These are phyloP conservation scores for Shiraia bambusicola DNA, from an alignment of 2,329 filamentous ascomycete genomes.

Conservation along the genomic window DNA sequence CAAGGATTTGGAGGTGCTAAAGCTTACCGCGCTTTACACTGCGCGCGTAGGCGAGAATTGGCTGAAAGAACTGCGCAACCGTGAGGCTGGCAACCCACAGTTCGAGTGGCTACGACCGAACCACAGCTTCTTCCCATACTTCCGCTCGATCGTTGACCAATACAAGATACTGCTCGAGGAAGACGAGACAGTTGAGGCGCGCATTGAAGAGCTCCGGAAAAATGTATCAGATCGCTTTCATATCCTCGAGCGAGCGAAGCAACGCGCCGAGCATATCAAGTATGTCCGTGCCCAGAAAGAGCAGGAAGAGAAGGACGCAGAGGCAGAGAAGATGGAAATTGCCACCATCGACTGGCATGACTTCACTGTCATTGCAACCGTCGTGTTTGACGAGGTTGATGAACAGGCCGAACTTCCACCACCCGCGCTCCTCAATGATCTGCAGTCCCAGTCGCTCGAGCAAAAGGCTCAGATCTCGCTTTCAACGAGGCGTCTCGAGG, in stretches of 20 bases:
- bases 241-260: slow-evolving; percentile 76
- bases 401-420: slow-evolving; percentile 83
- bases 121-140: slow-evolving; percentile 95
- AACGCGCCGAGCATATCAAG: slow-evolving; percentile 84
- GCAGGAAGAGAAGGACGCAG: slow-evolving; percentile 84
- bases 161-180: slow-evolving; percentile 80
- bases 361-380: slow-evolving; percentile 93
- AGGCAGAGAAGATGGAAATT: slow-evolving; percentile 74
- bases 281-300: slow-evolving; percentile 81
- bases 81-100: slow-evolving; percentile 86
- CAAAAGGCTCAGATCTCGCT: slow-evolving; percentile 92
- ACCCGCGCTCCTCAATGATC: slow-evolving; percentile 83
- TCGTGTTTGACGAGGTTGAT: slow-evolving; percentile 86
- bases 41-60: slow-evolving; percentile 91
- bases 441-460: slow-evolving; percentile 92
- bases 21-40: slow-evolving; percentile 83
- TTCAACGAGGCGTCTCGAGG: slow-evolving; percentile 82
- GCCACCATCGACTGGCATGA: slow-evolving; percentile 97
- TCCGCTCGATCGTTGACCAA: slow-evolving; percentile 88
- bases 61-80: slow-evolving; percentile 85
- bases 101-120: slow-evolving; percentile 96
- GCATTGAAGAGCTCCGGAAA: slow-evolving; percentile 69
- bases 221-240: slow-evolving; percentile 80
- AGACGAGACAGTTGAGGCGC: slow-evolving; percentile 69
- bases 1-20: slow-evolving; percentile 75